Evolutionary conservation across 768 basidiomycete species (phyloP).

Genomic region (Gloeopeniophorella convolvens): DNA sequence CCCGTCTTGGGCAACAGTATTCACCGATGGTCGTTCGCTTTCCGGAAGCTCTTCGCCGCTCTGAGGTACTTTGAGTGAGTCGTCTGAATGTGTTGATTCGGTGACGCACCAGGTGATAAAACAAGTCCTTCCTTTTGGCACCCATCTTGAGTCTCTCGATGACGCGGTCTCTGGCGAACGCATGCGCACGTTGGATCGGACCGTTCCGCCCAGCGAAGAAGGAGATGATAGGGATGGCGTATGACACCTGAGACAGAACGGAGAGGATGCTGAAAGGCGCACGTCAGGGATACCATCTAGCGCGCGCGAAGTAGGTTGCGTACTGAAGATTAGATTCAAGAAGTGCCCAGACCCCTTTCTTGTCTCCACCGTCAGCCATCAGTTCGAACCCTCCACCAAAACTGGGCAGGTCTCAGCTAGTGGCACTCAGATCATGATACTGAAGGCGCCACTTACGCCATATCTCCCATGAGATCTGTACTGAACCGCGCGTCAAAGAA

Average conservation of each 20-base stretch:
- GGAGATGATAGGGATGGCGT: conserved; percentile 22
- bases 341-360: too few species aligned
- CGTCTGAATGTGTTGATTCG: background rate
- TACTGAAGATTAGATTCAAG: too few species aligned
- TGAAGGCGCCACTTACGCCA: conserved; percentile 29
- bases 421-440: too few species aligned
- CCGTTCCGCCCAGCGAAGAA: background rate
- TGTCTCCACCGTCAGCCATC: conserved; percentile 1
- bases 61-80: background rate
- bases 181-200: background rate
- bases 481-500: too few species aligned
- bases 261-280: conserved; percentile 35
- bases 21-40: background rate
- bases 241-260: conserved; percentile 41
- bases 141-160: conserved; percentile 1
- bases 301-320: too few species aligned
- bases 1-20: background rate
- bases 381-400: too few species aligned
- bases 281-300: too few species aligned
- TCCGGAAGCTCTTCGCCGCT: background rate
- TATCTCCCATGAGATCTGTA: conserved; percentile 38
- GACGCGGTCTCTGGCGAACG: background rate
- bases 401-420: background rate
- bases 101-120: conserved; percentile 32
- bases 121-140: conserved; percentile 28